Conservation (phyloP, 2,329 filamentous ascomycete species). For the Nemania sp. region DNA sequence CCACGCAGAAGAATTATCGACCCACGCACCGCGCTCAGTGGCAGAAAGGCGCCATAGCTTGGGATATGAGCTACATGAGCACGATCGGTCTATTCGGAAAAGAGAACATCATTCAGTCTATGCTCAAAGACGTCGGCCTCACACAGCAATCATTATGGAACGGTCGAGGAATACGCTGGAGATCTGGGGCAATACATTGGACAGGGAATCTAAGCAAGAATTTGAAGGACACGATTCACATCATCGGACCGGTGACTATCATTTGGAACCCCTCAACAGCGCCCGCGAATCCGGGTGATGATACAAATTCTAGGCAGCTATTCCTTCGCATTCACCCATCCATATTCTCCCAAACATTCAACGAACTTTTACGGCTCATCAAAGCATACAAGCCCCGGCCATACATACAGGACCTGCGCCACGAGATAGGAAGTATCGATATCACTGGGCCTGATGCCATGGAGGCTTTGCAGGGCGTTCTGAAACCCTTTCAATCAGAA, state of each 20-base stretch:
- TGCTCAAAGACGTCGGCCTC: slow-evolving; percentile 69
- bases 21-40: slow-evolving; percentile 80
- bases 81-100: slow-evolving; percentile 78
- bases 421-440: slow-evolving; percentile 65
- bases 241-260: slow-evolving; percentile 72
- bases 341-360: slow-evolving; percentile 71
- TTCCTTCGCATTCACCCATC: slow-evolving; percentile 83
- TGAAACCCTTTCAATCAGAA: slow-evolving; percentile 54
- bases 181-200: slow-evolving; percentile 54
- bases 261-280: slow-evolving; percentile 67
- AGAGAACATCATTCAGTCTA: slow-evolving; percentile 62
- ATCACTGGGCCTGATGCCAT: slow-evolving; percentile 71
- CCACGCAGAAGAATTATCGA: slow-evolving; percentile 87
- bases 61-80: slow-evolving; percentile 94
- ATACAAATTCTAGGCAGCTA: slow-evolving; percentile 47
- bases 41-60: slow-evolving; percentile 76
- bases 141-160: slow-evolving; percentile 64
- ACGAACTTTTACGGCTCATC: slow-evolving; percentile 59
- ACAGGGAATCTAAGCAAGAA: slow-evolving; percentile 56
- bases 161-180: slow-evolving; percentile 71
- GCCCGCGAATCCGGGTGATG: slow-evolving; percentile 22
- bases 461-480: slow-evolving; percentile 71
- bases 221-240: slow-evolving; percentile 52
- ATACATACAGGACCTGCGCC: slow-evolving; percentile 69
- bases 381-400: slow-evolving; percentile 65